Base-by-base conservation (phyloP, 2,329 filamentous ascomycete genomes). In the Cercospora sp. region DNA sequence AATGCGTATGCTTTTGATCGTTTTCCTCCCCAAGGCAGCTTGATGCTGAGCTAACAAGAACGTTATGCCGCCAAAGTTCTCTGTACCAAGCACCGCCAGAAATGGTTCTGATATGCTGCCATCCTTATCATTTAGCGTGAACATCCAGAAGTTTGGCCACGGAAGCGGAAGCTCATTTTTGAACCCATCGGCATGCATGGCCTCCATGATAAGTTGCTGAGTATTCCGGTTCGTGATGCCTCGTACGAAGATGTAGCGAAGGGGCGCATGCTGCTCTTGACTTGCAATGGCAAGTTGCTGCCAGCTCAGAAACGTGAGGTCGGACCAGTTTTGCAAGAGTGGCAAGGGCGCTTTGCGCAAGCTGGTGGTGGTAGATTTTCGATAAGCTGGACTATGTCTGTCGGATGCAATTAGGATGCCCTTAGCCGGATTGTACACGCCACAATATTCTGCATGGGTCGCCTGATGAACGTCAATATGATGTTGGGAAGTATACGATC, bases 61-160 rank as follows among this genome's bases (percentile, higher is more conserved):
- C 6, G 60, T 60, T n/a, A 63, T 48, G 36, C 65, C 65, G 2
- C n/a, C 48, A 58, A 61, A 57, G 26, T 67, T 67, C 40, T 62
- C 40, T 1, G 65, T 63, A 6, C 60, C 65, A 8, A 67, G 48
- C 5, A 67, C 33, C 0, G 65, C 59, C 8, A 59, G 53, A n/a
- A 64, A 64, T 18, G 51, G 51, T 3, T 64, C 36, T 1, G 58
- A 61, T 18, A 57, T 28, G 10, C 7, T 42, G 18, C 60, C 40
- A 30, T 64, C 20, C 13, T 26, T 16, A 30, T 45, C 36, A 8
- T 67, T 48, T 3, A 36, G 62, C 4, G 62, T 64, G 16, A 64
- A 64, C 31, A 58, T 58, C 62, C 62, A 64, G 33, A 64, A 64
- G 23, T 59, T 45, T 2, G 62, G 62, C 62, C 62, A 64, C 18